Conservation (phyloP, 352 stramenopile genomes). For the Bremia lactucae region DNA sequence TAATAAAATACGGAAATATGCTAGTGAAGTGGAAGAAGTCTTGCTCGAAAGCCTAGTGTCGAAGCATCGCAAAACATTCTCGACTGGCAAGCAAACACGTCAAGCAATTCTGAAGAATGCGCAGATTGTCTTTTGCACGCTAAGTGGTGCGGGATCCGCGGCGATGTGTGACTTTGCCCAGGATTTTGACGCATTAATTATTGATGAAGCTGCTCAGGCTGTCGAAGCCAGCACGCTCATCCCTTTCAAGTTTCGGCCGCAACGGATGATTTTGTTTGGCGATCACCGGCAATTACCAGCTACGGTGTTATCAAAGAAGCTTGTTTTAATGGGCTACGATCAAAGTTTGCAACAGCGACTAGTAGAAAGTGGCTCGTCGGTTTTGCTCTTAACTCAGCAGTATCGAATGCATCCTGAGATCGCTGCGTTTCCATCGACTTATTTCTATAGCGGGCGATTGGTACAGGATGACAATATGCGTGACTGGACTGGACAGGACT, state of each 20-base stretch:
- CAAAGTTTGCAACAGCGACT: slow-evolving; percentile 95
- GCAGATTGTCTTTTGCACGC: slow-evolving; percentile 79
- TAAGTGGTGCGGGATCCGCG: slow-evolving; percentile 68
- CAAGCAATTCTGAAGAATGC: slow-evolving; percentile 63
- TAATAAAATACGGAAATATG: slow-evolving; percentile 68
- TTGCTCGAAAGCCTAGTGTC: slow-evolving; percentile 56
- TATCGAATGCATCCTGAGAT: slow-evolving; percentile 98
- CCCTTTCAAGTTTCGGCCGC: slow-evolving; percentile 88
- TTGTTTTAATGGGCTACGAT: slow-evolving; percentile 80
- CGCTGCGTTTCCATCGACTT: slow-evolving; percentile 87
- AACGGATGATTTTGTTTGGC: slow-evolving; percentile 76
- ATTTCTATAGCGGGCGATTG: slow-evolving; percentile 91
- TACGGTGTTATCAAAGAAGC: slow-evolving; percentile 91
- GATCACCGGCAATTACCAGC: slow-evolving; percentile 97
- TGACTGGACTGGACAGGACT: slow-evolving; percentile 63
- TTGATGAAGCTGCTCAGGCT: slow-evolving; percentile 96
- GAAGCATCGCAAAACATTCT: slow-evolving; percentile 49
- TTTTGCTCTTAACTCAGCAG: slow-evolving; percentile 90
- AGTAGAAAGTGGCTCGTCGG: slow-evolving; percentile 65
- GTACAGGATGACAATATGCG: slow-evolving; percentile 76
- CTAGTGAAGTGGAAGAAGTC: slow-evolving; percentile 57
- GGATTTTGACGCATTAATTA: slow-evolving; percentile 93
- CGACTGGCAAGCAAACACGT: slow-evolving; percentile 38
- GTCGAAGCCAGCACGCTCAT: slow-evolving; percentile 95
- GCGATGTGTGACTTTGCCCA: slow-evolving; percentile 84